phyloP scores from a whole-genome alignment of 2,329 filamentous ascomycete genomes.

The Zymoseptoria pseudotritici region DNA sequence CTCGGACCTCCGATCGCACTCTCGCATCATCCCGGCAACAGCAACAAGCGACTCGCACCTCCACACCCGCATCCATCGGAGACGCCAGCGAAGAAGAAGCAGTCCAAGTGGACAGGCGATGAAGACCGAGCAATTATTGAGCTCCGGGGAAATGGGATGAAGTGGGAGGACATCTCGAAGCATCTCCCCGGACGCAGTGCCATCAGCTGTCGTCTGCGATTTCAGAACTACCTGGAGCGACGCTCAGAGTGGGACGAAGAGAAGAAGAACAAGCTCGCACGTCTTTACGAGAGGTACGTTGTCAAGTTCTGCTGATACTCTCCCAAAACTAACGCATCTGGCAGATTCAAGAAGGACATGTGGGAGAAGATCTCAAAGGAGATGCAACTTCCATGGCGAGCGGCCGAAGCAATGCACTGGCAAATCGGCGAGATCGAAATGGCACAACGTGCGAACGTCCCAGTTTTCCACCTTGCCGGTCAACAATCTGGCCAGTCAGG shows the following conservation, averaged over 20 bases:
- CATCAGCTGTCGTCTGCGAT: constrained; percentile 89
- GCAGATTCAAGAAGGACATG: constrained; percentile 94
- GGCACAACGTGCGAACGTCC: constrained; percentile 82
- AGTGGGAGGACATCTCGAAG: constrained; percentile 98
- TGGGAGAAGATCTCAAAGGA: constrained; percentile 94
- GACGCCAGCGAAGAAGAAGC: constrained; percentile 83
- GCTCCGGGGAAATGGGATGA: constrained; percentile 83
- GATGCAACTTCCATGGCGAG: constrained; percentile 90
- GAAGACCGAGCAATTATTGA: constrained; percentile 93
- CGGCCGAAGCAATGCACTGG: constrained; percentile 98
- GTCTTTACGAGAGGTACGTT: constrained; percentile 82
- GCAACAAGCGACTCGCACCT: constrained; percentile 36
- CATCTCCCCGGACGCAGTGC: constrained; percentile 81
- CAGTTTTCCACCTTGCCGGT: constrained; percentile 60
- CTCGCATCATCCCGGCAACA: constrained; percentile 37
- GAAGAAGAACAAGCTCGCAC: constrained; percentile 90
- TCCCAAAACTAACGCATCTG: constrained; percentile 6
- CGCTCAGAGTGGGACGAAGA: constrained; percentile 95
- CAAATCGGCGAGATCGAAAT: constrained; percentile 89
- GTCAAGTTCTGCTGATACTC: constrained; percentile 23
- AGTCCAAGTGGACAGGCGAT: constrained; percentile 92
- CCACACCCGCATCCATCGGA: constrained; percentile 42
- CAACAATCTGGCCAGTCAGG: constrained; percentile 19
- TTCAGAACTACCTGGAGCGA: constrained; percentile 94
- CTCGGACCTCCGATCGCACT: constrained; percentile 20